A percentile compares a stretch with the other conserved stretches of the same genome.
Conservation (phyloP, 148 eudicot genomes). For the Bassia scoparia region DNA sequence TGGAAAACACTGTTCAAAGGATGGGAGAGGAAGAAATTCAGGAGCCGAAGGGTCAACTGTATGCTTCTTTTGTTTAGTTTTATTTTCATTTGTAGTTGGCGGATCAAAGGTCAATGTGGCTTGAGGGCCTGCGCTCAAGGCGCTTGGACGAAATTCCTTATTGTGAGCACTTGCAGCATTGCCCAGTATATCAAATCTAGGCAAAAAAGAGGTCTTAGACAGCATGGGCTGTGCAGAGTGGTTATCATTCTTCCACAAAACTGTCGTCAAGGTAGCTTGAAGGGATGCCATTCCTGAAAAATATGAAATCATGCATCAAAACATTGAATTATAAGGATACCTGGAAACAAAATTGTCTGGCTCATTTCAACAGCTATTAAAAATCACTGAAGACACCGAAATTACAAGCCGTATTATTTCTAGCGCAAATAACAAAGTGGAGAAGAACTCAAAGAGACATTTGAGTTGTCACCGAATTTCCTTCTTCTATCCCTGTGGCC, state of each 20-base stretch:
- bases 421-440: not conserved
- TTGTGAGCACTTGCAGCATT: constrained; percentile 34
- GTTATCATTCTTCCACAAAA: constrained; percentile 53
- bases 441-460: not conserved
- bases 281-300: constrained; percentile 64
- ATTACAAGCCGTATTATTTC: not conserved
- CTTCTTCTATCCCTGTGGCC: too few species aligned
- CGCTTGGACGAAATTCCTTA: constrained; percentile 33
- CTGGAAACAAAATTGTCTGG: not conserved
- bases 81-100: constrained; percentile 43
- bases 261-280: constrained; percentile 63
- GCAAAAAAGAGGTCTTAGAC: constrained; percentile 52
- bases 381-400: not conserved
- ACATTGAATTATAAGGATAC: not conserved
- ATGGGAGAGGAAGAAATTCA: constrained; percentile 90
- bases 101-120: constrained; percentile 92
- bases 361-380: not conserved
- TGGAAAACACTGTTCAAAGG: constrained; percentile 90
- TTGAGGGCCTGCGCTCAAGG: constrained; percentile 37
- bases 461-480: too few species aligned
- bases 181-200: constrained; percentile 47
- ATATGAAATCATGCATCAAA: constrained; percentile 7
- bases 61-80: constrained; percentile 57
- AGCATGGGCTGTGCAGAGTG: constrained; percentile 35
- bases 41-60: constrained; percentile 89